Evolutionary conservation across 2,329 filamentous ascomycete genomes (phyloP), one percentile per base, ranked within the genome.

Genomic region (Aspergillus spinulosporus): DNA sequence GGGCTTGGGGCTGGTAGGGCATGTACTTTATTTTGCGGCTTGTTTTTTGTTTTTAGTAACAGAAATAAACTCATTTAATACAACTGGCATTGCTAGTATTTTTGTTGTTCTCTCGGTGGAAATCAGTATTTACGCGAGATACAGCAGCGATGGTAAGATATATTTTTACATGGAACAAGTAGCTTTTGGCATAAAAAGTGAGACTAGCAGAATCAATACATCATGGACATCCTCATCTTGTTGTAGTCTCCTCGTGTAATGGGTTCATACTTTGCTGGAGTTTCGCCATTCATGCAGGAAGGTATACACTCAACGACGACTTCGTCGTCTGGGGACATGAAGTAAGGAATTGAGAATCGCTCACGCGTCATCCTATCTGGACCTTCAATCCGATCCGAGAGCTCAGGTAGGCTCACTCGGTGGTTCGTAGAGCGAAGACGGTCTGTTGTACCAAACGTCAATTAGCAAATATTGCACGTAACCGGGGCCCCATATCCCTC

Each of bases 281-380:
- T 72, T 1, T 69, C 68, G 15, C 72, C 72, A 7, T 73, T 73
- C 21, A 70, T 72, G 59, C 79, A 82, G 4, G 76, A 76, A 1
- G 77, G 73, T 45, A 84, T 72, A 60, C 80, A 82, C 62, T 83
- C 79, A 50, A 86, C 80, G 7, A 80, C 67, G 3, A 76, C 71
- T 43, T 78, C 72, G 2, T 76, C 72, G 59, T 84, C 78, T 0
- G 82, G 80, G 4, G 74, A 70, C 32, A 85, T 74, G 54, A 86
- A 86, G 63, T 84, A 86, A 0, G 83, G 82, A 51, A 86, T 85
- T 7, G 83, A 85, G 59, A 83, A 86, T 11, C 84, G 71, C 15
- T 78, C 74, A 32, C 72, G 70, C 2, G 80, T 82, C 72, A 82
- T 78, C 3, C 72, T 65, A 11, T 75, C 65, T 1, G 65, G 64